Conservation (phyloP, 2,329 filamentous ascomycete species). For the Hypomyces perniciosus region DNA sequence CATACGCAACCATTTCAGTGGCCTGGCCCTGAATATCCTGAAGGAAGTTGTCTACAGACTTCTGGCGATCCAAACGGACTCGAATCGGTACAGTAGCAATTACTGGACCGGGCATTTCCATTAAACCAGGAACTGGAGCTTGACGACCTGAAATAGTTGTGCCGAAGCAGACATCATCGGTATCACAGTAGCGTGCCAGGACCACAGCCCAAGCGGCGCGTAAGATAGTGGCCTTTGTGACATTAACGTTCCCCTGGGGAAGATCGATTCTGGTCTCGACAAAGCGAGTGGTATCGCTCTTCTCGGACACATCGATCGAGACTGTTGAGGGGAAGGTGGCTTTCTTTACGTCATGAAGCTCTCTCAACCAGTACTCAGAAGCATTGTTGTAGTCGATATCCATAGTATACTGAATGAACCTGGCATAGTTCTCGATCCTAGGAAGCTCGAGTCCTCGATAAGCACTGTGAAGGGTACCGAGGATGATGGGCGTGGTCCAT, state of each 20-base stretch:
- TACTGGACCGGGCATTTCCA: conserved; percentile 14
- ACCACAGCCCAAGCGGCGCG: conserved; percentile 28
- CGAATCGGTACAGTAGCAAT: conserved; percentile 13
- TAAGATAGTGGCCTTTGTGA: conserved; percentile 19
- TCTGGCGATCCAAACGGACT: conserved; percentile 6
- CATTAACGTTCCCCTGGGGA: background rate
- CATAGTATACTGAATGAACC: conserved; percentile 10
- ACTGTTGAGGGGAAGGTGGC: conserved; percentile 1
- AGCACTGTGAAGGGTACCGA: background rate
- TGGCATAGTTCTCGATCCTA: conserved; percentile 6
- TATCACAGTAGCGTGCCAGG: conserved; percentile 30
- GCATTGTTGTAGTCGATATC: conserved; percentile 2
- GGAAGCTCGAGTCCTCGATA: conserved; percentile 1
- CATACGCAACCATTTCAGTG: conserved; percentile 14
- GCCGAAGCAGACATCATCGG: conserved; percentile 17
- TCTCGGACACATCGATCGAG: background rate
- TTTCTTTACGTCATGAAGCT: conserved; percentile 8
- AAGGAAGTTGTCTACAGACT: conserved; percentile 9
- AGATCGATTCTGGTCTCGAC: conserved; percentile 9
- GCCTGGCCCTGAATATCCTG: conserved; percentile 12
- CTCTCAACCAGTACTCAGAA: conserved; percentile 7
- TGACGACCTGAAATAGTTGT: conserved; percentile 17
- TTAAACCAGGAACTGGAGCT: conserved; percentile 15
- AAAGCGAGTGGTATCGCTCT: background rate
- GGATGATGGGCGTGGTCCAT: conserved; percentile 13